Evolutionary conservation across 2,329 filamentous ascomycete genomes (phyloP).

Genomic region (Nemania diffusa): DNA sequence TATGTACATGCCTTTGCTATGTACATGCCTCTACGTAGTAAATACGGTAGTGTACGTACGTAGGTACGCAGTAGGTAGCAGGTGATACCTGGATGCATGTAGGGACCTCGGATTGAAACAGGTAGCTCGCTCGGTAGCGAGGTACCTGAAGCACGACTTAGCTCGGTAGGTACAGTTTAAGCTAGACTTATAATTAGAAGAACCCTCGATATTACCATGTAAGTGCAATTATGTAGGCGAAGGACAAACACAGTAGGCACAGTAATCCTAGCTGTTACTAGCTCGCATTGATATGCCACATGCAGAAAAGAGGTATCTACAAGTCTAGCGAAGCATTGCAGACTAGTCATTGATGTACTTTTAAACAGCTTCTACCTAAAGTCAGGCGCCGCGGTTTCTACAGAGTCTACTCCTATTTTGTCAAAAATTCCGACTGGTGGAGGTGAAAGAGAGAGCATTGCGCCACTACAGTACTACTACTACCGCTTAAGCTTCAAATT

Average conservation of each 20-base stretch:
- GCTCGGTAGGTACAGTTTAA: background rate
- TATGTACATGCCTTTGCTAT: background rate
- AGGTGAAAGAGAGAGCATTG: slow-evolving; percentile 3
- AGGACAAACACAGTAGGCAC: background rate
- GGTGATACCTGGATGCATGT: background rate
- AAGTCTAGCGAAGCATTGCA: background rate
- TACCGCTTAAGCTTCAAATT: slow-evolving; percentile 1
- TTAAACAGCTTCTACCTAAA: background rate
- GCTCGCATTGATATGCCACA: background rate
- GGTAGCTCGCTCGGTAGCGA: too few relatives aligned
- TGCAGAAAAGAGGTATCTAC: background rate
- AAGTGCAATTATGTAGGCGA: background rate
- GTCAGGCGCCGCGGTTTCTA: slow-evolving; percentile 1
- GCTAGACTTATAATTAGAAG: slow-evolving; percentile 6
- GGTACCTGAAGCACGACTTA: background rate
- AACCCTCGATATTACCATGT: background rate
- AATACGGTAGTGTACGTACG: background rate
- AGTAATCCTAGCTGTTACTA: slow-evolving; percentile 1
- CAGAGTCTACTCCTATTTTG: background rate
- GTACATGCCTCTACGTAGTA: background rate
- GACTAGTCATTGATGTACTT: background rate
- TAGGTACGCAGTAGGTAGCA: background rate
- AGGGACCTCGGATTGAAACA: too few relatives aligned
- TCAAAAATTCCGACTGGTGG: background rate
- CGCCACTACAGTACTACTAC: too few relatives aligned